Percentiles rank a stretch among this genome's conserved stretches.
Conservation (phyloP, 2,329 filamentous ascomycete genomes). For the Nemania diffusa region DNA sequence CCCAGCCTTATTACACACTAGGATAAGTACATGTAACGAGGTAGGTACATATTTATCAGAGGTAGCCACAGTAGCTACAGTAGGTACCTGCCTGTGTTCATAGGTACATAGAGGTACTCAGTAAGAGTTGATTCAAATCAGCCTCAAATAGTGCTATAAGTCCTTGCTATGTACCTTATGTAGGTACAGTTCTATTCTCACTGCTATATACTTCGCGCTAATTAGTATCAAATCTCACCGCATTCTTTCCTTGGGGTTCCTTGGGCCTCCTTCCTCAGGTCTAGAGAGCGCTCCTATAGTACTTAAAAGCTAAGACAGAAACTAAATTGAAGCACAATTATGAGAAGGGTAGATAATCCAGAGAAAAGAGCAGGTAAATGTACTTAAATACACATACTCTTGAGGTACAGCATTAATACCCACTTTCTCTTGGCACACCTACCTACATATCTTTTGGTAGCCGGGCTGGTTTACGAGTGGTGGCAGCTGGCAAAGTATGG, state of each 20-base stretch:
- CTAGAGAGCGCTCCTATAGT: background rate
- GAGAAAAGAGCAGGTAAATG: background rate
- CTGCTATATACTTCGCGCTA: too few species aligned
- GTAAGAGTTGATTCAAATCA: too few species aligned
- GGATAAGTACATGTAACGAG: background rate
- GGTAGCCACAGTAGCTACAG: background rate
- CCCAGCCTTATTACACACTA: slow-evolving; percentile 4
- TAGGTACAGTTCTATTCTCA: too few species aligned
- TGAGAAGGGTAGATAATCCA: background rate
- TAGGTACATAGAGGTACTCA: too few species aligned
- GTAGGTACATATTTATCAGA: background rate
- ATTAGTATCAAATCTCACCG: background rate
- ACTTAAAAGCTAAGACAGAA: too few species aligned
- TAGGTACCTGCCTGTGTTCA: background rate
- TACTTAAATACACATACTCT: too few species aligned
- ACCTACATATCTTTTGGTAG: background rate
- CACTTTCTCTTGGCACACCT: too few species aligned
- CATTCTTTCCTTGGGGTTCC: background rate
- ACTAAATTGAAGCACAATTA: too few species aligned
- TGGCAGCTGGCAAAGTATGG: slow-evolving; percentile 8
- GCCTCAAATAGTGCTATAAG: too few species aligned
- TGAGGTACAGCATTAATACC: too few species aligned
- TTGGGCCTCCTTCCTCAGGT: background rate
- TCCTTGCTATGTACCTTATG: background rate
- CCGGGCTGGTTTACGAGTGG: background rate